Evolutionary conservation across 192 early-diverging fungal genomes (phyloP).

Genomic region (Coemansia sp.): DNA sequence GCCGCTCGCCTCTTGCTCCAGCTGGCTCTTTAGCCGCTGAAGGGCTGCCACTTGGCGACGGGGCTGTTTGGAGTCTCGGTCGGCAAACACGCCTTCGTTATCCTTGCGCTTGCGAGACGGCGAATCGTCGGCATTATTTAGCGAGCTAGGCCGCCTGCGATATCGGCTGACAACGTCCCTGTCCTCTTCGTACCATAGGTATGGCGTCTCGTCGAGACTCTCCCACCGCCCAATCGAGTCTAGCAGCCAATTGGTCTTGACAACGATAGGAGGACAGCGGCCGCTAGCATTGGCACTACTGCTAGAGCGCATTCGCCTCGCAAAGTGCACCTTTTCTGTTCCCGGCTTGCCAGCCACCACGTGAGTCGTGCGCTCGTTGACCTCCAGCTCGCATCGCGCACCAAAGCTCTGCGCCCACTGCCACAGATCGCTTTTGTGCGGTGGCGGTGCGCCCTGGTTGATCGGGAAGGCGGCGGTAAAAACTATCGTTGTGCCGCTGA

Average conservation of each 20-base stretch:
- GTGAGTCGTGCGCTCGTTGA: conserved; percentile 76
- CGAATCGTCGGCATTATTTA: conserved; percentile 1
- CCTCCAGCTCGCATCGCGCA: conserved; percentile 68
- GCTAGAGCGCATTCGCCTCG: conserved; percentile 43
- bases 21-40: conserved; percentile 21
- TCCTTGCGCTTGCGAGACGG: conserved; percentile 1
- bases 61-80: conserved; percentile 12
- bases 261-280: conserved; percentile 51
- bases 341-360: conserved; percentile 83
- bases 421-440: conserved; percentile 78
- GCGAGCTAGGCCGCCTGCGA: conserved; percentile 14
- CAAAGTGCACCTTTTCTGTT: conserved; percentile 77
- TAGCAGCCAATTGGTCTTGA: conserved; percentile 61
- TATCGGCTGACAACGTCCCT: conserved; percentile 12
- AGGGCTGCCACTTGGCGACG: conserved; percentile 10
- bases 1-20: conserved; percentile 14
- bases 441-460: conserved; percentile 52
- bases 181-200: conserved; percentile 56
- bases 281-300: conserved; percentile 63
- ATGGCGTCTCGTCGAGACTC: conserved; percentile 68
- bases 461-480: conserved; percentile 86
- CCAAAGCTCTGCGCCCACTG: conserved; percentile 80
- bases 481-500: conserved; percentile 70
- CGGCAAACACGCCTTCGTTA: background rate
- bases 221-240: conserved; percentile 75